Evolutionary conservation across 208 protist genomes (phyloP), one percentile per base, ranked within the genome.

Genomic region (Herpetomonas samuelpessoai): DNA sequence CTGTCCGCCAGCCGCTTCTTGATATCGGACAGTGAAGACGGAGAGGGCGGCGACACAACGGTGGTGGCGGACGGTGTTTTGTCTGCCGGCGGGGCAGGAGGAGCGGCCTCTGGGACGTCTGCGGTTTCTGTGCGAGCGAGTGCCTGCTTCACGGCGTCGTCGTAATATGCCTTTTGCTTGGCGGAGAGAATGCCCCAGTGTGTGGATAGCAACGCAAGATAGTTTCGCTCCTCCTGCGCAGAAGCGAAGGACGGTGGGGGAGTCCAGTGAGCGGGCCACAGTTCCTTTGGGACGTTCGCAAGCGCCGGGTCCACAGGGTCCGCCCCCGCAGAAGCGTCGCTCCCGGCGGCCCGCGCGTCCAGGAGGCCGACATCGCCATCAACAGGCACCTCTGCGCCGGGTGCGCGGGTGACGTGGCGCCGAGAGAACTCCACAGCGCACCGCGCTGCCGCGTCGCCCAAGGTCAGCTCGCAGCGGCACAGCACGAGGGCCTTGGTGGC

Each of bases 151-250:
- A 95, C 85, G 38, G 79, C 46, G 0, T 79, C 69, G 35, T 95
- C 83, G 62, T 95, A 95, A 69, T 83, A 95, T n/a, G 66, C 70
- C 62, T 78, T 77, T 68, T 95, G 88, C 30, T 48, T 62, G 18
- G 72, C 66, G 2, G 85, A 81, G 24, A 95, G 73, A n/a, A 71
- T 59, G 1, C 70, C 62, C 88, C 88, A 95, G 71, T 92, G 68
- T 7, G 59, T 25, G 14, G 79, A 89, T 47, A 95, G 69, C 52
- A 67, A 24, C 27, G 65, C 46, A 9, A 95, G 72, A 45, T 88
- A 91, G 18, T 28, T 45, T 49, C 77, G 81, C 41, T 87, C 76
- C 44, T 59, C 79, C 45, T 74, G 70, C 12, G 65, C 52, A 0
- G 74, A 73, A 4, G 57, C 51, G 30, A 95, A 95, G 3, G 41